Base-by-base conservation (phyloP, 2,329 filamentous ascomycete species). In the Penicillium italicum region DNA sequence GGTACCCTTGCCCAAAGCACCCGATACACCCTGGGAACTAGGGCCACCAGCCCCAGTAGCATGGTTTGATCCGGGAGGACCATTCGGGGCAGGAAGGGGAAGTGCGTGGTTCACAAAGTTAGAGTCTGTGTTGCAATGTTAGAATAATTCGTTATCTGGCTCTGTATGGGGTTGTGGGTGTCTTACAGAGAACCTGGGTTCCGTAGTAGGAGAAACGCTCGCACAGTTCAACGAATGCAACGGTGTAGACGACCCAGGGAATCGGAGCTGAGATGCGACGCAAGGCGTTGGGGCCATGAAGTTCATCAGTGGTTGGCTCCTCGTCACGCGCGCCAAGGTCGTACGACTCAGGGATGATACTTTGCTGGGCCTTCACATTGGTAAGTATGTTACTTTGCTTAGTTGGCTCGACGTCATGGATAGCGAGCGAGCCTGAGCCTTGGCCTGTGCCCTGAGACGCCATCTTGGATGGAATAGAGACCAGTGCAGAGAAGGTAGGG, bases 141-240 rank as follows among this genome's bases (percentile, higher is more conserved):
- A 45, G 42, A 16, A 33, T 33, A 4, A 5, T 33, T 2, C 31
- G 4, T 14, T 8, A 31, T 14, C 4, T 31, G n/a, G 26, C 12
- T 45, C 7, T 5, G 18, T 4, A 16, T 31, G 12, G 28, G 42
- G 8, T 20, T 7, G 12, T 44, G 18, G 5, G 3, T 22, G 1
- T 33, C 42, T 45, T 45, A 45, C 41, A 49, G 14, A 49, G 46
- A 1, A 49, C 46, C 2, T 49, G 46, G 3, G 85, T 86, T 53
- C 88, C 88, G 66, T 90, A 90, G 81, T 90, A 91, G 16, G 85
- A 87, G 74, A 89, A 90, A 44, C 88, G 85, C 76, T 91, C 88
- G 75, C 85, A 89, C 54, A 90, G 76, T 73, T 91, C 88, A 56
- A 88, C 83, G 58, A 89, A 85, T 44, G 86, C 87, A 56, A 91